Percentiles rank a stretch among this genome's conserved stretches.
phyloP scores from a whole-genome alignment of 305 asterid species.

The Fraxinus nigra region DNA sequence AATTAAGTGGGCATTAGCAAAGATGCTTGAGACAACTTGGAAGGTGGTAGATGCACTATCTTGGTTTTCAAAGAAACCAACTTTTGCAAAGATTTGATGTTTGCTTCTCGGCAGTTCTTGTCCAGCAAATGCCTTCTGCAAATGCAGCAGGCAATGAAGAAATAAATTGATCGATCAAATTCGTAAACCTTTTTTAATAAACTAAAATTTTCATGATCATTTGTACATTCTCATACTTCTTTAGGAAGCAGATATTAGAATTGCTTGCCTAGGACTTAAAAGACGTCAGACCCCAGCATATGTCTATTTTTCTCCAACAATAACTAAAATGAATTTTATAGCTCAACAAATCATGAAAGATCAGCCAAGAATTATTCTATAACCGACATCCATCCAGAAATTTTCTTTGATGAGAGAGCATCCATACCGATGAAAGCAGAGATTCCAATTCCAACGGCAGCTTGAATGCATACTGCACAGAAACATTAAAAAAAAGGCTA shows the following conservation, averaged over 20 bases:
- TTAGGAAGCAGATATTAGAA: neutral
- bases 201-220: neutral
- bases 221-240: neutral
- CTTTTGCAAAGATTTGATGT: too few relatives aligned
- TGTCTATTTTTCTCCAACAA: neutral
- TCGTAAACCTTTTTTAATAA: neutral
- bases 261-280: neutral
- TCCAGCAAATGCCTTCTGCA: conserved; percentile 56
- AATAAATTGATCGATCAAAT: neutral
- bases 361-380: neutral
- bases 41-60: conserved; percentile 58
- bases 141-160: neutral
- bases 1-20: conserved; percentile 60
- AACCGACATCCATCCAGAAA: neutral
- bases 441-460: conserved; percentile 63
- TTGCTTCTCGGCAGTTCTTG: conserved; percentile 65
- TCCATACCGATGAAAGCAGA: conserved; percentile 69
- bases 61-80: conserved; percentile 63
- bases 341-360: neutral
- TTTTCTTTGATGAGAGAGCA: neutral
- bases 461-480: conserved; percentile 56
- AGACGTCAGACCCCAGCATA: neutral
- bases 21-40: conserved; percentile 64
- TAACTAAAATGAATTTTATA: neutral
- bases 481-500: neutral